phyloP scores from a whole-genome alignment of 1,284 basidiomycete species.

The Pseudozyma tsukubaensis region DNA sequence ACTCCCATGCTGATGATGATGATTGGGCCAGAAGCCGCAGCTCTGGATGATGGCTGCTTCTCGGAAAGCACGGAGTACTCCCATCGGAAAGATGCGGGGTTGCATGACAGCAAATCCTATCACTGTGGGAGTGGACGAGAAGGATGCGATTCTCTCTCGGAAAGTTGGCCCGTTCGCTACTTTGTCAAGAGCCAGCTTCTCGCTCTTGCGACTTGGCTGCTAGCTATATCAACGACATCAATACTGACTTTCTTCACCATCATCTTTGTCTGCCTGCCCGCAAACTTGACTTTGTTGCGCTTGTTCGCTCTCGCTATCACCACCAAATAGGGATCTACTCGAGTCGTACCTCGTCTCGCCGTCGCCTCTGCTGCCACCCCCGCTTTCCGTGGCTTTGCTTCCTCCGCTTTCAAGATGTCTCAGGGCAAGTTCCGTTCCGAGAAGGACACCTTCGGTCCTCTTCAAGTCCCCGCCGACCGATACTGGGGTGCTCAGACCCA shows the following conservation, averaged over 20 bases:
- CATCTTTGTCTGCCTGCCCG: not conserved
- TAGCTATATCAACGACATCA: slow-evolving; percentile 8
- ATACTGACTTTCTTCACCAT: not conserved
- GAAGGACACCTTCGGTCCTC: slow-evolving; percentile 86
- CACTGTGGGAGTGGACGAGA: not conserved
- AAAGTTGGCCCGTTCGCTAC: not conserved
- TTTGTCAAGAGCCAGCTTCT: not conserved
- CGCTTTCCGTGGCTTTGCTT: slow-evolving; percentile 35
- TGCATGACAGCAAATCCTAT: slow-evolving; percentile 13
- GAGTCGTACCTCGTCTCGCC: slow-evolving; percentile 40
- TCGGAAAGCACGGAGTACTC: slow-evolving; percentile 9
- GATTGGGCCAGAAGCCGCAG: too few species aligned
- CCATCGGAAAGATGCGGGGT: slow-evolving; percentile 44
- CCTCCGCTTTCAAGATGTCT: slow-evolving; percentile 43
- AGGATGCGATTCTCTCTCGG: not conserved
- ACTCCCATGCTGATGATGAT: too few species aligned
- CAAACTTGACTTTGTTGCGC: not conserved
- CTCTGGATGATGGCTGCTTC: not conserved
- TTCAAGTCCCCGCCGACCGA: slow-evolving; percentile 90
- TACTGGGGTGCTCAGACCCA: slow-evolving; percentile 99
- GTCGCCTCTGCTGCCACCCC: slow-evolving; percentile 30
- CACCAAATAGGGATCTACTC: slow-evolving; percentile 22
- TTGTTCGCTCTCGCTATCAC: not conserved
- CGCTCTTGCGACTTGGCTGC: not conserved
- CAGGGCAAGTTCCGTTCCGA: slow-evolving; percentile 59